Evolutionary conservation across 805 yeast genomes (phyloP), one percentile per base, ranked within the genome.

Genomic region (Wickerhamomyces tratensis): DNA sequence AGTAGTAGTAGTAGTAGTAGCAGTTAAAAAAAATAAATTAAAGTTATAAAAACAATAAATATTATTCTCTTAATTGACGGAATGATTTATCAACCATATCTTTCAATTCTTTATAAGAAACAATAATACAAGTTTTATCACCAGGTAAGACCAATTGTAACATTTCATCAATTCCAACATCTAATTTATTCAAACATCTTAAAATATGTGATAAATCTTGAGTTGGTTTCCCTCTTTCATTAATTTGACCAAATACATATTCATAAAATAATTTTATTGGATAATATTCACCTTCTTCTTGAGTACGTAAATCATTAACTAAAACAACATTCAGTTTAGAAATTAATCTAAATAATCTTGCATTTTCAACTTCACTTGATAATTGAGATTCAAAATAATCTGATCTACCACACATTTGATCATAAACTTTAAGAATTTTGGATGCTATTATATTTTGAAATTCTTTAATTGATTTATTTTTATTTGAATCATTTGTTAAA

Each of bases 161-260:
- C 50, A 76, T 79, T 62, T 93, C 98, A 41, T 86, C 88, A 33
- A 82, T 72, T 1, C 97, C 98, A 6, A 91, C 94, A 57, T 93
- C 98, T 49, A 93, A 67, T 62, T 91, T 93, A 63, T 91, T 91
- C 54, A 93, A 66, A 52, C 83, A 76, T 40, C 77, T 68, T 46
- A 93, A 65, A 6, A 88, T 89, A 58, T 87, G 87, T 1, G 88
- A 80, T 51, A 93, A 67, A 61, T 93, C 96, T 44, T 87, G 65
- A 2, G 79, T 75, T 3, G 95, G 88, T 52, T 73, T 72, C 12
- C 96, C 96, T 25, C 62, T 61, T 41, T 82, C 89, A 58, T 86
- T 88, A 35, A 71, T 74, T 57, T 86, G 95, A 54, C 85, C 93
- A 64, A 89, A 93, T 3, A 88, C 82, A 56, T 77, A 86, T 59